Evolutionary conservation across 768 basidiomycete species (phyloP), one percentile per base, ranked within the genome.

Genomic region (Tylopilus intermedius): DNA sequence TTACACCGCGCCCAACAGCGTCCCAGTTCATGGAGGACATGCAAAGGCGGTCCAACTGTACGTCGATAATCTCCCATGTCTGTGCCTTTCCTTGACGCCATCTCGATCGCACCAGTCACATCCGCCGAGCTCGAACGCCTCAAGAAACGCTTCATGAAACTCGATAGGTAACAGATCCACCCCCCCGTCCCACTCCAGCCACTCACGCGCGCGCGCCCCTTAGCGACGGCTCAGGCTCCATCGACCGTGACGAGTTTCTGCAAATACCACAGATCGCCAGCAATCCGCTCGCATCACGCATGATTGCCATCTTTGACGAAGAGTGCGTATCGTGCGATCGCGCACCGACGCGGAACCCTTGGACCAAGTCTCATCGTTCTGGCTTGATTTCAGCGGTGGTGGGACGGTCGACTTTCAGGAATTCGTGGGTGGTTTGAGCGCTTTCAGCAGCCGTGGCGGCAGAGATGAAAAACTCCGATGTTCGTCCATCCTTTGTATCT

Each of bases 281-380:
- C 52, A 99, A 98, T 71, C 96, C 96, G 0, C 76, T 99, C 45
- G 93, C 96, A 48, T 89, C 88, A 49, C 83, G 96, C 53, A 93
- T 99, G 94, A 98, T 99, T 65, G 96, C 96, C 47, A 98, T 99
- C 66, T 99, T 99, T 64, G 96, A 99, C 66, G 92, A 97, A 73
- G 94, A 98, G 95, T 98, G 62, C 72, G 92, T 82, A 43, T 53
- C 55, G 43, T 22, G 43, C 48, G 47, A 49, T 52, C 54, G 14
- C 30, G 45, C 54, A 9, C n/a, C 24, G 24, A 24, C 5, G 24
- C 24, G 24, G 6, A 49, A 49, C 21, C 35, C 22, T 27, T 29
- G 42, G 41, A n/a, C 49, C 33, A 22, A 4, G 33, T 15, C 35
- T 51, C 40, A 47, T 27, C 7, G n/a, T 14, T 13, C 6, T 24